phyloP scores from a whole-genome alignment of 2,329 filamentous ascomycete genomes.

The Microthyrium microscopicum region DNA sequence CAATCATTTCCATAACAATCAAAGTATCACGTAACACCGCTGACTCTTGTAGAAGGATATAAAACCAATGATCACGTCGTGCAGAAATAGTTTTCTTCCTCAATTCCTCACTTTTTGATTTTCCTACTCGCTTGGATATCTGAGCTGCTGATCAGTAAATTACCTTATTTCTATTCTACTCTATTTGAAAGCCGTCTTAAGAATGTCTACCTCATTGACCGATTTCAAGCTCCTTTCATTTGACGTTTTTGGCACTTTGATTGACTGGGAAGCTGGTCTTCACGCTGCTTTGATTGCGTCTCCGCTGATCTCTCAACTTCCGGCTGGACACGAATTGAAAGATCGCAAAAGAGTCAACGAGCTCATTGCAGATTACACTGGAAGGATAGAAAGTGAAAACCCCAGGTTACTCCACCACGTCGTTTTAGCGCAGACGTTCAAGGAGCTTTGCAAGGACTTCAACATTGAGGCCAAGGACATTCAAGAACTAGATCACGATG shows the following conservation, averaged over 20 bases:
- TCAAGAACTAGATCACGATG: background rate
- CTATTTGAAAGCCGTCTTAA: too few relatives aligned
- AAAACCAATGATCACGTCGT: too few relatives aligned
- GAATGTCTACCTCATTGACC: constrained; percentile 7
- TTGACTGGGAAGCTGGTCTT: constrained; percentile 50
- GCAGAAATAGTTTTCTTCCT: too few relatives aligned
- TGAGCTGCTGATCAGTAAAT: too few relatives aligned
- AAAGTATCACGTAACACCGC: too few relatives aligned
- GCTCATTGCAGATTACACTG: constrained; percentile 1
- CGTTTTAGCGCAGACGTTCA: constrained; percentile 36
- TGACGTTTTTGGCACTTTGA: constrained; percentile 8
- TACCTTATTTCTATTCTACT: too few relatives aligned
- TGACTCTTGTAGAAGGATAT: too few relatives aligned
- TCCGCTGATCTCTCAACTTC: constrained; percentile 28
- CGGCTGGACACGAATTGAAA: constrained; percentile 18
- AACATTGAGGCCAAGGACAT: constrained; percentile 19
- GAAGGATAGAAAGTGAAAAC: constrained; percentile 32
- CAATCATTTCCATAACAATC: too few relatives aligned
- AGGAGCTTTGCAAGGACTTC: constrained; percentile 27
- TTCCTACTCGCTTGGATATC: too few relatives aligned
- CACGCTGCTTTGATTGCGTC: constrained; percentile 31
- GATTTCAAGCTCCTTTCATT: constrained; percentile 33
- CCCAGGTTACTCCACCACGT: constrained; percentile 44
- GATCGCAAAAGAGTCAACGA: constrained; percentile 17
- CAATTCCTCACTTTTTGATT: too few relatives aligned